These are phyloP conservation scores for Thymus mandschuricus DNA, from an alignment of 257 asterid genomes.

Conservation along the genomic window DNA sequence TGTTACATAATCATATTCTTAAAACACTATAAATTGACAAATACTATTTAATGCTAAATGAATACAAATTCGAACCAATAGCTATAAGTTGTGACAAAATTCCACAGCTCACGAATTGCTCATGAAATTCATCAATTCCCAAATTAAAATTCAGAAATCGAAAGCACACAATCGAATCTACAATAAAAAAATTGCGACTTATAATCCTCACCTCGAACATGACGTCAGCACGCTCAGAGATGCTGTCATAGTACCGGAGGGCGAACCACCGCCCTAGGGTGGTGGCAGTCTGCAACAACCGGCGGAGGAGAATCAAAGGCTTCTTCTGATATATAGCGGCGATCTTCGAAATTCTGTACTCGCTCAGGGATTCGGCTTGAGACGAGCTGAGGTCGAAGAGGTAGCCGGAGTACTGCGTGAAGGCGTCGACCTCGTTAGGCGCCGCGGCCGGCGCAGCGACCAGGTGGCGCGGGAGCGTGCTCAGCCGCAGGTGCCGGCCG, in stretches of 20 bases:
- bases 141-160: not conserved
- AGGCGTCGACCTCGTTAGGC: constrained; percentile 58
- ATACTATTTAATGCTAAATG: not conserved
- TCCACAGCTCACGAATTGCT: not conserved
- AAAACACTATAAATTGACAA: not conserved
- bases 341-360: constrained; percentile 63
- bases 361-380: constrained; percentile 76
- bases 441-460: constrained; percentile 37
- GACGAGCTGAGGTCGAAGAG: constrained; percentile 70
- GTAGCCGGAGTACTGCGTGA: constrained; percentile 85
- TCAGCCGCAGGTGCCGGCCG: constrained; percentile 26
- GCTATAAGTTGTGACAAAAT: not conserved
- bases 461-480: constrained; percentile 33
- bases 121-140: not conserved
- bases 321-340: constrained; percentile 65
- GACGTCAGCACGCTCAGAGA: constrained; percentile 68
- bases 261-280: constrained; percentile 95
- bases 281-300: constrained; percentile 71
- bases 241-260: constrained; percentile 68
- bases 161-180: not conserved
- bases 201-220: constrained; percentile 70
- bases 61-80: constrained; percentile 9
- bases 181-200: not conserved
- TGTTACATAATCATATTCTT: not conserved
- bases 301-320: constrained; percentile 76